phyloP scores from a whole-genome alignment of 495 filamentous ascomycete genomes.

The Pyronema domesticum region DNA sequence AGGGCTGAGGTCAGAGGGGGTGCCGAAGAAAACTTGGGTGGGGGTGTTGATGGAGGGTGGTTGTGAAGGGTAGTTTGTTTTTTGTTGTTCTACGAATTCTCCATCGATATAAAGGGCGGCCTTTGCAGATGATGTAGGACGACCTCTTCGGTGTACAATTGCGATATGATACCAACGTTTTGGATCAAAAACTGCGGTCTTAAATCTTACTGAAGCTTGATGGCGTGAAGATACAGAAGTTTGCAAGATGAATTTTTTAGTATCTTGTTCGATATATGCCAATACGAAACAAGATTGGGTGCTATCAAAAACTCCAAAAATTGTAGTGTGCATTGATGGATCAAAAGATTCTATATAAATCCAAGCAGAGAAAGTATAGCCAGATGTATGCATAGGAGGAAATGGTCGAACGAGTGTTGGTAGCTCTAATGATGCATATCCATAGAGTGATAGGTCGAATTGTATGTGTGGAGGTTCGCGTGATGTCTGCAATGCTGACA shows the following conservation, averaged over 20 bases:
- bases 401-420: constrained; percentile 66
- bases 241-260: constrained; percentile 87
- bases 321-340: constrained; percentile 64
- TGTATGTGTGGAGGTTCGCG: constrained; percentile 68
- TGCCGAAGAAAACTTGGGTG: constrained; percentile 84
- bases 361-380: constrained; percentile 83
- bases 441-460: constrained; percentile 78
- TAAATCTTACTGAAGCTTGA: constrained; percentile 83
- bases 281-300: constrained; percentile 88
- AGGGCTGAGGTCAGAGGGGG: constrained; percentile 74
- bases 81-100: constrained; percentile 81
- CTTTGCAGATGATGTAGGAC: constrained; percentile 54
- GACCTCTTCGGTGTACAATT: constrained; percentile 58
- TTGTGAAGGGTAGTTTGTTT: constrained; percentile 62
- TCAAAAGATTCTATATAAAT: constrained; percentile 77
- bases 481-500: constrained; percentile 52
- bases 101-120: constrained; percentile 84
- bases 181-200: constrained; percentile 54
- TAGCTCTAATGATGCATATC: constrained; percentile 75
- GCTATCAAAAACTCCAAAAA: constrained; percentile 88
- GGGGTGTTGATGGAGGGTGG: constrained; percentile 48
- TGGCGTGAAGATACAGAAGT: constrained; percentile 67
- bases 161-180: constrained; percentile 82
- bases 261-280: constrained; percentile 85
- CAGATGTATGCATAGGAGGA: constrained; percentile 50